A percentile compares a stretch with the other conserved stretches of the same genome.
phyloP scores from a whole-genome alignment of 176 grass and related monocot genomes.

The Zea mays region DNA sequence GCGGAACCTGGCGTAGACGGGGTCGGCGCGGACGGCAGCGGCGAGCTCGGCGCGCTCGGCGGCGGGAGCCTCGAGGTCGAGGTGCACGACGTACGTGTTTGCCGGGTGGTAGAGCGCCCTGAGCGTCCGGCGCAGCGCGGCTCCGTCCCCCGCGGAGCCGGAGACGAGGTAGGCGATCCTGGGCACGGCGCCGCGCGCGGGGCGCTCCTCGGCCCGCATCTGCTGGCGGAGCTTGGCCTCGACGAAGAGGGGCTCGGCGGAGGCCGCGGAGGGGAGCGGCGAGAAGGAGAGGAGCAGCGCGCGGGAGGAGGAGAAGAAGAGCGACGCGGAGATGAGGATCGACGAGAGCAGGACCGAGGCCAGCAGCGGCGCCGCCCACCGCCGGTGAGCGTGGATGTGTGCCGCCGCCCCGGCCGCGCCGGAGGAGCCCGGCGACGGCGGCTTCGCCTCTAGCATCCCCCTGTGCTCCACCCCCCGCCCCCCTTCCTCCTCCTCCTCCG shows the following conservation, averaged over 20 bases:
- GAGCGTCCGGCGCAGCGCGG: constrained; percentile 65
- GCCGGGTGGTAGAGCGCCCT: constrained; percentile 70
- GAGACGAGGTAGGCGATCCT: constrained; percentile 80
- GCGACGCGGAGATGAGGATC: too few species aligned
- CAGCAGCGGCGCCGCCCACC: too few species aligned
- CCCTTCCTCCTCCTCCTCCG: too few species aligned
- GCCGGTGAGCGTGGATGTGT: too few species aligned
- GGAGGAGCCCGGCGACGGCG: background rate
- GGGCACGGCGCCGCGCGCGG: constrained; percentile 39
- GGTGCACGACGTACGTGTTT: constrained; percentile 76
- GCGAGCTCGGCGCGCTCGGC: constrained; percentile 66
- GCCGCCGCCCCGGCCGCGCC: background rate
- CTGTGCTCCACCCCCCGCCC: too few species aligned
- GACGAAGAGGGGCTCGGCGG: too few species aligned
- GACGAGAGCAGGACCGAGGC: too few species aligned
- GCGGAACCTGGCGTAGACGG: constrained; percentile 58
- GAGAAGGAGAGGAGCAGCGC: too few species aligned
- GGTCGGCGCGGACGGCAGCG: constrained; percentile 42
- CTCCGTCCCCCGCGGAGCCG: constrained; percentile 73
- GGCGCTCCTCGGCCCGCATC: background rate
- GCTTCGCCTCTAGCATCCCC: too few species aligned
- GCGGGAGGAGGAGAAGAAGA: too few species aligned
- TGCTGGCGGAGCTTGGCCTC: too few species aligned
- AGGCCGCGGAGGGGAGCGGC: too few species aligned
- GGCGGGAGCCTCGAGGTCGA: constrained; percentile 75